Percentiles rank a stretch among this genome's conserved stretches.
Conservation (phyloP, 1,284 basidiomycete species). For the Singerocomus rubriflavus region DNA sequence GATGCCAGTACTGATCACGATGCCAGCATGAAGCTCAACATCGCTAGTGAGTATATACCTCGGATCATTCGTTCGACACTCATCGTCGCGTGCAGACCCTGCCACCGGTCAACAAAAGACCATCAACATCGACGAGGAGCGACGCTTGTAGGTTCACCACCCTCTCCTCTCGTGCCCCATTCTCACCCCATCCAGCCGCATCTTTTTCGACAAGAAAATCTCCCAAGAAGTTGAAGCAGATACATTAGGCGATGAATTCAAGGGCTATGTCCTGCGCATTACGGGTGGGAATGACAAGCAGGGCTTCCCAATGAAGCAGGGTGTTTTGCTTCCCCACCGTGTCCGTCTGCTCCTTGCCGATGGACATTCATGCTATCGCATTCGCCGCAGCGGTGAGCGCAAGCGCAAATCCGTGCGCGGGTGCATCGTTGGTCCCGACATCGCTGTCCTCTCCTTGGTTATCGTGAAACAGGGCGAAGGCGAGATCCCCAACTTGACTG, state of each 20-base stretch:
- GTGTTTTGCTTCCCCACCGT: slow-evolving; percentile 93
- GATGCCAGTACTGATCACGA: slow-evolving; percentile 6
- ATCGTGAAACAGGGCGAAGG: slow-evolving; percentile 97
- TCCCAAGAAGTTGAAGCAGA: slow-evolving; percentile 92
- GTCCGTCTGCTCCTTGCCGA: slow-evolving; percentile 91
- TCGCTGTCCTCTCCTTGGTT: slow-evolving; percentile 91
- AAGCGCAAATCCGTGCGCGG: slow-evolving; percentile 99
- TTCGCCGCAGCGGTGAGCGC: slow-evolving; percentile 92
- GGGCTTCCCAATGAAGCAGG: slow-evolving; percentile 99
- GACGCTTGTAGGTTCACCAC: slow-evolving; percentile 62
- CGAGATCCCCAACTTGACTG: slow-evolving; percentile 92
- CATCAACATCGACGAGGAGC: slow-evolving; percentile 93
- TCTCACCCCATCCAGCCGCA: slow-evolving; percentile 54
- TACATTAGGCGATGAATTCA: slow-evolving; percentile 93
- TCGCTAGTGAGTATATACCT: slow-evolving; percentile 71
- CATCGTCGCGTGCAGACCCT: slow-evolving; percentile 57
- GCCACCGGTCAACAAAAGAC: slow-evolving; percentile 97
- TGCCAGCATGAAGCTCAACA: slow-evolving; percentile 91
- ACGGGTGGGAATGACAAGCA: slow-evolving; percentile 97
- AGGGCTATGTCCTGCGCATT: slow-evolving; percentile 96
- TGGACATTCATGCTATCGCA: slow-evolving; percentile 97
- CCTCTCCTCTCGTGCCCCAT: not conserved
- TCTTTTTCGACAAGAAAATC: slow-evolving; percentile 98
- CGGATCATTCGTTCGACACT: slow-evolving; percentile 3
- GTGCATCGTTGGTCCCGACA: slow-evolving; percentile 96